Conservation (phyloP, 108 stramenopile species). For the Bacterosira constricta region DNA sequence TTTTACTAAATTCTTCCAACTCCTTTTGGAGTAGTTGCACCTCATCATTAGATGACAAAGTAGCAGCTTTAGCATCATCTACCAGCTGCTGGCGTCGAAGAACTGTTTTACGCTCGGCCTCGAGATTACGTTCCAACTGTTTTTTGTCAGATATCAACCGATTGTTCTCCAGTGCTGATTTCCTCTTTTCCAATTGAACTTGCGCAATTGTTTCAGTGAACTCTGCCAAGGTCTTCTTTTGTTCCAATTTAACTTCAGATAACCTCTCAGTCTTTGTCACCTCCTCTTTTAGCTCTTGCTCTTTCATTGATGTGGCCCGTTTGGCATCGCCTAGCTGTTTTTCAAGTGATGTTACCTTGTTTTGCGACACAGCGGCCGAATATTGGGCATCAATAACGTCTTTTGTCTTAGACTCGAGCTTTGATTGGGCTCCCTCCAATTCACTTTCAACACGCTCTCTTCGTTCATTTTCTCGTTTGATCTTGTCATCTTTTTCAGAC, state of each 20-base stretch:
- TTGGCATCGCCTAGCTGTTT: conserved; percentile 33
- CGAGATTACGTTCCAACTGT: conserved; percentile 34
- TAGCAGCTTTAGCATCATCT: conserved; percentile 38
- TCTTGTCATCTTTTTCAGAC: conserved; percentile 25
- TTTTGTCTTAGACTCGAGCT: conserved; percentile 31
- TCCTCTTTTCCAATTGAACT: conserved; percentile 14
- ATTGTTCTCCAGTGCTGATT: conserved; percentile 11
- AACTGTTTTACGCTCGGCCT: conserved; percentile 20
- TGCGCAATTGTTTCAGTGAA: conserved; percentile 10
- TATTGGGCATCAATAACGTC: conserved; percentile 32
- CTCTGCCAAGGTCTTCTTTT: conserved; percentile 16
- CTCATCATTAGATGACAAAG: conserved; percentile 21
- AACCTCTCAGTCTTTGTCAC: conserved; percentile 9
- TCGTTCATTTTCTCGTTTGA: conserved; percentile 14
- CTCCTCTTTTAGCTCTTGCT: conserved; percentile 29
- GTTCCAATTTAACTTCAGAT: conserved; percentile 19
- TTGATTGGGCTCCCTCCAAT: conserved; percentile 23
- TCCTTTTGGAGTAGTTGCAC: conserved; percentile 33
- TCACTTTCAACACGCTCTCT: conserved; percentile 28
- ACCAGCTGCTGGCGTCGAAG: conserved; percentile 26
- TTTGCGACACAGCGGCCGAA: conserved; percentile 11
- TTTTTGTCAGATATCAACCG: conserved; percentile 30
- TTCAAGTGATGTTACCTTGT: conserved; percentile 26
- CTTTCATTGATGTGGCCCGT: conserved; percentile 11
- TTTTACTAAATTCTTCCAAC: conserved; percentile 13